Conservation (phyloP, 805 yeast genomes). For the Yarrowia alimentaria region DNA sequence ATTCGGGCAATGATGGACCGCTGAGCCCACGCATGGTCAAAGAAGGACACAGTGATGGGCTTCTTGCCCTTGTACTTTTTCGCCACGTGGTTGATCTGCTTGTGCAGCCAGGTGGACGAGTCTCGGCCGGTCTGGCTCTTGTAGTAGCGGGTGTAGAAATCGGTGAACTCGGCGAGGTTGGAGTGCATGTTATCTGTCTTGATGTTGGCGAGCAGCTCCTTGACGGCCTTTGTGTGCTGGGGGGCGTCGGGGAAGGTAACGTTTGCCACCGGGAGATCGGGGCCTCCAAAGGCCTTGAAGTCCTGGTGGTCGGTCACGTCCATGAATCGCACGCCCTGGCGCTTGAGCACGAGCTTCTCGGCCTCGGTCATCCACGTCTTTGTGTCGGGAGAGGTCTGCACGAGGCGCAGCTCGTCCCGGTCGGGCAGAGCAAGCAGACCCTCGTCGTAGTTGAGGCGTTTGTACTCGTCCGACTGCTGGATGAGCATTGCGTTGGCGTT, state of each 20-base stretch:
- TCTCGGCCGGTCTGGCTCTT: conserved; percentile 67
- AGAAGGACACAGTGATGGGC: conserved; percentile 47
- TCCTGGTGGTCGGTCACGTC: conserved; percentile 54
- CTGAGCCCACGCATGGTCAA: conserved; percentile 77
- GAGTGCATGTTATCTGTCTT: conserved; percentile 49
- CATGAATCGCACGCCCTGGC: conserved; percentile 54
- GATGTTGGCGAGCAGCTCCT: conserved; percentile 46
- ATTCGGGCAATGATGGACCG: conserved; percentile 68
- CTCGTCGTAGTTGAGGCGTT: conserved; percentile 25
- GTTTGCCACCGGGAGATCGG: conserved; percentile 33
- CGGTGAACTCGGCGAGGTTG: conserved; percentile 60
- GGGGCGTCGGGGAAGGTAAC: conserved; percentile 56
- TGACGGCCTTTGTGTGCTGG: conserved; percentile 43
- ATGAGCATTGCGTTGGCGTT: conserved; percentile 12
- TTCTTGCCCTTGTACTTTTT: conserved; percentile 40
- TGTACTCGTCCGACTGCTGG: conserved; percentile 25
- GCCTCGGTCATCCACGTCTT: conserved; percentile 41
- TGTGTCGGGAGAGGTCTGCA: conserved; percentile 29
- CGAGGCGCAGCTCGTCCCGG: conserved; percentile 28
- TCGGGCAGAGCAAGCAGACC: conserved; percentile 21
- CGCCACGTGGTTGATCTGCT: conserved; percentile 44
- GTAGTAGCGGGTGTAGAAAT: conserved; percentile 75
- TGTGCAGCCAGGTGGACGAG: conserved; percentile 67
- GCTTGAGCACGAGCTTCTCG: conserved; percentile 47
- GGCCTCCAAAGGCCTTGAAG: no score